These are phyloP conservation scores for Geotrichum phurueaensis DNA, from an alignment of 1,139 yeast species.

Conservation along the genomic window DNA sequence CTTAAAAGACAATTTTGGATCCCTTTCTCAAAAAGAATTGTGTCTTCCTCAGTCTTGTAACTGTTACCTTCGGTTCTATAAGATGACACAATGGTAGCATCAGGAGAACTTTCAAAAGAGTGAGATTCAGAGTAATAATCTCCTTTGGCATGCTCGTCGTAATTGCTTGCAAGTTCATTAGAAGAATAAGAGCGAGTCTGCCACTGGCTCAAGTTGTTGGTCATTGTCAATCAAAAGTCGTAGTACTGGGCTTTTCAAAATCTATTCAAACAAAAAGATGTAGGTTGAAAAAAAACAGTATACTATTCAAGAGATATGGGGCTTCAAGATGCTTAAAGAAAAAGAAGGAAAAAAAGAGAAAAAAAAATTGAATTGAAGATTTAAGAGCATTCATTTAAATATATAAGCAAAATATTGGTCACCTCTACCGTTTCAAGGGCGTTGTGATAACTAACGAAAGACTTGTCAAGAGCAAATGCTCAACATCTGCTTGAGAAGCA, in stretches of 20 bases:
- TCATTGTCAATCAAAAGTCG: background rate
- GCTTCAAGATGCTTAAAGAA: background rate
- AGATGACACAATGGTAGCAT: conserved; percentile 1
- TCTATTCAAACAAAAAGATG: background rate
- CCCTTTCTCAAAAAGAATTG: conserved; percentile 11
- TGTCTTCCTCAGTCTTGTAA: conserved; percentile 13
- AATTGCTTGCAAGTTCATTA: background rate
- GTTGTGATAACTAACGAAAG: background rate
- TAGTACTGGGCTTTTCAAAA: background rate
- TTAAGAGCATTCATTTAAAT: background rate
- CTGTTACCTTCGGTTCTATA: conserved; percentile 3
- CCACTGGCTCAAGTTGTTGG: conserved; percentile 2
- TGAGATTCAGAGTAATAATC: background rate
- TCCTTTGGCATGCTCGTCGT: background rate
- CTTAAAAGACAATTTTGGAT: conserved; percentile 11
- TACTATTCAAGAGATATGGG: background rate
- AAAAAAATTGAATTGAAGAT: background rate
- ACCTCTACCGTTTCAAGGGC: background rate
- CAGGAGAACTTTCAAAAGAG: conserved; percentile 5
- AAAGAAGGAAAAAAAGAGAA: background rate
- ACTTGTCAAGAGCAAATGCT: background rate
- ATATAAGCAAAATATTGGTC: background rate
- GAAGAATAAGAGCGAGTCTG: background rate
- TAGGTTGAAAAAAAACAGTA: background rate
- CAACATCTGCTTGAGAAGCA: too few species aligned